Base-by-base conservation (phyloP, 208 protist genomes). In the Leishmania martiniquensis region DNA sequence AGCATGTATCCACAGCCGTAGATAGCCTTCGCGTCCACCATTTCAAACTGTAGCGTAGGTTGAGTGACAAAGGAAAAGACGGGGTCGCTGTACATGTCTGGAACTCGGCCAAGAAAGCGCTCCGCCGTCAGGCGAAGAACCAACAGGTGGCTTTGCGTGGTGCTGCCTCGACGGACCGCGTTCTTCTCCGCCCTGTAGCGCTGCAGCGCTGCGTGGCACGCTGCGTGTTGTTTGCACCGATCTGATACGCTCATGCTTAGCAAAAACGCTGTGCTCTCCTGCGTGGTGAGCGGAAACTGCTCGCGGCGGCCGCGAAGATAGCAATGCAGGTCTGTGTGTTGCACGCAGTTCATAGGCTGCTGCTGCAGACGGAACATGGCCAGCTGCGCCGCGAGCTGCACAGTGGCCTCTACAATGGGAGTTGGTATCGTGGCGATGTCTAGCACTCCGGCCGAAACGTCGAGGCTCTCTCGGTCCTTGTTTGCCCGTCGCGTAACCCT, bases 221-320 rank as follows among this genome's bases (percentile, higher is more conserved):
- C 47, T 1, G 44, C 17, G 34, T 59, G 25, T 51, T 73, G 75
- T 62, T 67, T 76, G 2, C 66, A 13, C 0, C 37, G 62, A 39
- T 72, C 55, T 29, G 9, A 54, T 20, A 39, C 55, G 47, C 73
- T 52, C 84, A 91, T 90, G 29, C 85, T 78, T 44, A 94, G 75
- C 37, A 88, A 72, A 67, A 97, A 95, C 3, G 71, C 69, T 2
- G 87, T 82, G 66, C 88, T 90, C 60, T 89, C 93, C 0, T 66
- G 10, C 15, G 90, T 91, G 4, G 89, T 82, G 12, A 87, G 79
- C 32, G 84, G 86, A 20, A 96, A 68, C 51, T 63, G 81, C 44
- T 91, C 91, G 7, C 80, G 87, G 20, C 94, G 92, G 15, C 94
- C 94, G 52, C 91, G 91, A 12, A 81, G 82, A 78, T 94, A 97